A percentile compares a stretch with the other conserved stretches of the same genome.
Conservation (phyloP, 2,329 filamentous ascomycete genomes). For the Xylaria sp. region DNA sequence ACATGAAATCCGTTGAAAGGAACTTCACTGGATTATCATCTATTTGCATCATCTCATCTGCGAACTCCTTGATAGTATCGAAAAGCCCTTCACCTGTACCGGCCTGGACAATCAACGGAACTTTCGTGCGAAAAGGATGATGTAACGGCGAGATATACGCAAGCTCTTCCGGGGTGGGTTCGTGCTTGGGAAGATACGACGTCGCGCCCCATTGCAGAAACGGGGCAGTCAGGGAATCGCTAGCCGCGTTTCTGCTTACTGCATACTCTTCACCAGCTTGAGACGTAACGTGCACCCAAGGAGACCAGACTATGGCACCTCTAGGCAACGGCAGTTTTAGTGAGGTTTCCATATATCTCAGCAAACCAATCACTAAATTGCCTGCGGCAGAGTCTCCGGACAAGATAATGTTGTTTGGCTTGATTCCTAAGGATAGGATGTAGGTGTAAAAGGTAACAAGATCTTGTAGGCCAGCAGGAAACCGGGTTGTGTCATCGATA, state of each 20-base stretch:
- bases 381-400: conserved; percentile 18
- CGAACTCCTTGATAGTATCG: conserved; percentile 19
- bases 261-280: conserved; percentile 21
- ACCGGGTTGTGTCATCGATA: background rate
- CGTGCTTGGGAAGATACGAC: conserved; percentile 14
- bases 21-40: conserved; percentile 11
- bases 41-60: conserved; percentile 15
- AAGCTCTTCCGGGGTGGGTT: conserved; percentile 15
- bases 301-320: conserved; percentile 29
- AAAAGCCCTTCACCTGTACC: conserved; percentile 8
- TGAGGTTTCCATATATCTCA: conserved; percentile 21
- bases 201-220: conserved; percentile 26
- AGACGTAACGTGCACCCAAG: conserved; percentile 27
- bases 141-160: conserved; percentile 29
- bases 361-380: conserved; percentile 21
- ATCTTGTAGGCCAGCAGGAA: background rate
- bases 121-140: conserved; percentile 17
- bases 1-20: conserved; percentile 2
- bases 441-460: background rate
- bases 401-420: background rate
- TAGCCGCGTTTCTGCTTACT: background rate
- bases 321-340: background rate
- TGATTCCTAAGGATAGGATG: background rate
- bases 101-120: conserved; percentile 20
- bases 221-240: conserved; percentile 3